Percentiles rank a stretch among this genome's conserved stretches.
These are phyloP conservation scores for Fusarium agapanthi DNA, from an alignment of 2,329 filamentous ascomycete species.

Conservation along the genomic window DNA sequence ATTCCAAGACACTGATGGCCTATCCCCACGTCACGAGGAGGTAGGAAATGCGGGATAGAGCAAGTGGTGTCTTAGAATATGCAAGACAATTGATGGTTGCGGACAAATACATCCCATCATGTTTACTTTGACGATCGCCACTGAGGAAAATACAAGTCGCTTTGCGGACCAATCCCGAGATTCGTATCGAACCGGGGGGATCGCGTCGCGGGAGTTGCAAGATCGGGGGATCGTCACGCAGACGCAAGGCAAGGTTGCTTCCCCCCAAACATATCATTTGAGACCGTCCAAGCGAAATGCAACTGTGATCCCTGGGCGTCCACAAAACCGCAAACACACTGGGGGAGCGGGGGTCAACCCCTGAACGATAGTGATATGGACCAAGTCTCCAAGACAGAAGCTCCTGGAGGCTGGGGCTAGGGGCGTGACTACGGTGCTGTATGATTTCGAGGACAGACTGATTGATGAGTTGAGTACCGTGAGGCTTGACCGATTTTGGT, in stretches of 20 bases:
- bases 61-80: background rate
- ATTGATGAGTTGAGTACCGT: background rate
- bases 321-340: slow-evolving; percentile 22
- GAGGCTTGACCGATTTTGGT: background rate
- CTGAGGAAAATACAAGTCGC: slow-evolving; percentile 10
- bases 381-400: background rate
- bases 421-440: background rate
- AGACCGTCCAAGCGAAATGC: slow-evolving; percentile 33
- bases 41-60: background rate
- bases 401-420: slow-evolving; percentile 11
- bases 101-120: slow-evolving; percentile 14
- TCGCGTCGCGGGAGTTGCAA: slow-evolving; percentile 33
- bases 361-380: background rate
- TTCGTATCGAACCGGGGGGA: background rate
- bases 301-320: slow-evolving; percentile 30
- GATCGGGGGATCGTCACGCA: slow-evolving; percentile 38
- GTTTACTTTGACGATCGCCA: slow-evolving; percentile 22
- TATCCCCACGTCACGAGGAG: slow-evolving; percentile 1
- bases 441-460: background rate
- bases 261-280: slow-evolving; percentile 21
- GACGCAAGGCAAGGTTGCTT: slow-evolving; percentile 30
- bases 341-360: slow-evolving; percentile 19
- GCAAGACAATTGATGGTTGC: slow-evolving; percentile 3
- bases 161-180: slow-evolving; percentile 22
- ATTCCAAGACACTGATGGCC: background rate